Percentiles rank a stretch among this genome's conserved stretches.
phyloP scores from a whole-genome alignment of 2,329 filamentous ascomycete genomes.

The Ophiostoma sp. region DNA sequence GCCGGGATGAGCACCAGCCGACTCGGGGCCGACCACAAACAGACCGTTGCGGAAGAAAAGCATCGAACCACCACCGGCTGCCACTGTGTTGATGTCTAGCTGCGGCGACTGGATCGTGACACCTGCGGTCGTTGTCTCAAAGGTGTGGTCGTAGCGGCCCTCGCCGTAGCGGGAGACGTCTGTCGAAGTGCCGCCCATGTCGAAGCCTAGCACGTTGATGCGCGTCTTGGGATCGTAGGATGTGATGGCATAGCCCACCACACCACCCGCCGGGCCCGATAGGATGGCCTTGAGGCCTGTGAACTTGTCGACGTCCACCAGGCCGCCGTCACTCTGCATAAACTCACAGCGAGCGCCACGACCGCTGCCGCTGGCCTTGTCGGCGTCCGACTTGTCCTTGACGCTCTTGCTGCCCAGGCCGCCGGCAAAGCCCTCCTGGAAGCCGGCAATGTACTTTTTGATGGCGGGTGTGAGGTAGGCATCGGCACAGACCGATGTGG shows the following conservation, averaged over 20 bases:
- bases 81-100: constrained; percentile 92
- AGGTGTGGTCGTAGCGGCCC: constrained; percentile 87
- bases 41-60: constrained; percentile 87
- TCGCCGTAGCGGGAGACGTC: constrained; percentile 86
- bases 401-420: constrained; percentile 76
- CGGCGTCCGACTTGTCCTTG: constrained; percentile 51
- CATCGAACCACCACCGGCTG: constrained; percentile 81
- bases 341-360: constrained; percentile 81
- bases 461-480: constrained; percentile 80
- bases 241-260: constrained; percentile 89
- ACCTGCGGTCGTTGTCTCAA: constrained; percentile 76
- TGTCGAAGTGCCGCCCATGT: constrained; percentile 93
- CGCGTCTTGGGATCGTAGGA: constrained; percentile 82
- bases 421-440: constrained; percentile 77
- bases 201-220: constrained; percentile 87
- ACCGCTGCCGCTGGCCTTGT: constrained; percentile 43
- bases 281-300: constrained; percentile 83
- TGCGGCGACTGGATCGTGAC: constrained; percentile 91
- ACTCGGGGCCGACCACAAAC: constrained; percentile 88
- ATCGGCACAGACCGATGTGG: constrained; percentile 76
- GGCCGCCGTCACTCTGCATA: constrained; percentile 83
- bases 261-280: constrained; percentile 88
- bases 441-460: constrained; percentile 71
- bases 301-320: constrained; percentile 76
- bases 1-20: constrained; percentile 83